Base-by-base conservation (phyloP, 805 yeast species). In the Sporopachydermia lactativora region DNA sequence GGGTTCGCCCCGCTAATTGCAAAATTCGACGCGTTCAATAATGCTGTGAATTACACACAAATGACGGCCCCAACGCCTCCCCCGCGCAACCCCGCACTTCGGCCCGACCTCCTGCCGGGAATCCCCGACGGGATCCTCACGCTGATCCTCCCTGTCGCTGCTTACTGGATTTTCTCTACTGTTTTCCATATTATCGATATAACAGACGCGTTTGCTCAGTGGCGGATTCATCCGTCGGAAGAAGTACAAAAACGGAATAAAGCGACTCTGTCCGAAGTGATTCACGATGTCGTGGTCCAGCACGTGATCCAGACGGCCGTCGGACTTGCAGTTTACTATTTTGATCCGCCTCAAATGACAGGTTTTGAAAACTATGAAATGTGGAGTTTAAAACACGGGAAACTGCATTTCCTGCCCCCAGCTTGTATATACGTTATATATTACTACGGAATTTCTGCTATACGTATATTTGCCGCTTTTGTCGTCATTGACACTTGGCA, bases 401-500 rank as follows among this genome's bases (percentile, higher is more conserved):
- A 24, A 36, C 46, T 58, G 35, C 56, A 65, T 5, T 52, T 52
- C 19, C 44, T 73, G 2, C 81, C 86, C 11, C 65, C 70, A 45
- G 48, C 53, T 14, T 49, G 63, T 5, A 65, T 82, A 18, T 70
- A 67, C 48, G 55, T 66, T 38, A 51, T 67, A 16, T 85, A 83
- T 59, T 66, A 70, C 64, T 75, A 75, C 50, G 83, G 81, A 3
- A 54, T 75, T 49, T 77, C 95, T 1, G 36, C 62, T 1, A 18
- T 73, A n/a, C 76, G 75, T 48, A 58, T 85, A 19, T 39, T 61
- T 11, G 38, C 66, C 19, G 95, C 94, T 2, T 78, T 86, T 52
- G 54, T 75, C 40, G 64, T 92, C 46, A 71, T 92, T 50, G 98
- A 92, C 58, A 71, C 95, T 3, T 92, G 98, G 98, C 98, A 92